Conservation (phyloP, 108 stramenopile species). For the Nitzschia sp. region DNA sequence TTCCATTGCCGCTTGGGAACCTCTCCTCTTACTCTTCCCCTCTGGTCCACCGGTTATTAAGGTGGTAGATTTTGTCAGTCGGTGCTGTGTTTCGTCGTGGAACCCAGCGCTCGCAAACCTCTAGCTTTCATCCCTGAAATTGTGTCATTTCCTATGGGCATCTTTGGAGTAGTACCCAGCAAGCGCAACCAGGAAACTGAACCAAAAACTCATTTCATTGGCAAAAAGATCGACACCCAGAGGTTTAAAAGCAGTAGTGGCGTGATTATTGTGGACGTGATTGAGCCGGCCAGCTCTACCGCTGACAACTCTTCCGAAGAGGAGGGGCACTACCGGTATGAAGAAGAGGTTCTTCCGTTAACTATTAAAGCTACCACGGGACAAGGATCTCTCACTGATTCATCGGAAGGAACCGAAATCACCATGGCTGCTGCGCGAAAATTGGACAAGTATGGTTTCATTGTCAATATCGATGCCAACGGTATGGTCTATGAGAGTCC, state of each 20-base stretch:
- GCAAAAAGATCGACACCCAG: background rate
- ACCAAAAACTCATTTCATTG: background rate
- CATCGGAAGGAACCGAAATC: conserved; percentile 18
- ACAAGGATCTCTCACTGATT: conserved; percentile 5
- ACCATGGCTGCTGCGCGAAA: conserved; percentile 16
- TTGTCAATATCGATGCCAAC: conserved; percentile 49
- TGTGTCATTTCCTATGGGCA: conserved; percentile 1
- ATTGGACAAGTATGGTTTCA: conserved; percentile 68
- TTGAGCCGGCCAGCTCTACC: background rate
- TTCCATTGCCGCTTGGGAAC: too few relatives aligned
- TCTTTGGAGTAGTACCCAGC: background rate
- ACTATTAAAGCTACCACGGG: background rate
- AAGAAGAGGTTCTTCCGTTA: background rate
- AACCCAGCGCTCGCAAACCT: too few relatives aligned
- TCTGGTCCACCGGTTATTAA: too few relatives aligned
- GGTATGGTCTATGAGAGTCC: conserved; percentile 29
- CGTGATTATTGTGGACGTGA: background rate
- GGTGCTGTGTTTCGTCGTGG: too few relatives aligned
- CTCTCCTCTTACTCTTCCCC: too few relatives aligned
- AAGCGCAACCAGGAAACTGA: background rate
- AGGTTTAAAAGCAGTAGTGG: background rate
- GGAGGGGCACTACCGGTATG: background rate
- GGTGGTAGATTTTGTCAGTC: too few relatives aligned
- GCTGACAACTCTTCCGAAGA: conserved; percentile 11
- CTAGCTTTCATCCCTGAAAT: too few relatives aligned